Evolutionary conservation across 1,284 basidiomycete species (phyloP).

Genomic region (Abortiporus biennis): DNA sequence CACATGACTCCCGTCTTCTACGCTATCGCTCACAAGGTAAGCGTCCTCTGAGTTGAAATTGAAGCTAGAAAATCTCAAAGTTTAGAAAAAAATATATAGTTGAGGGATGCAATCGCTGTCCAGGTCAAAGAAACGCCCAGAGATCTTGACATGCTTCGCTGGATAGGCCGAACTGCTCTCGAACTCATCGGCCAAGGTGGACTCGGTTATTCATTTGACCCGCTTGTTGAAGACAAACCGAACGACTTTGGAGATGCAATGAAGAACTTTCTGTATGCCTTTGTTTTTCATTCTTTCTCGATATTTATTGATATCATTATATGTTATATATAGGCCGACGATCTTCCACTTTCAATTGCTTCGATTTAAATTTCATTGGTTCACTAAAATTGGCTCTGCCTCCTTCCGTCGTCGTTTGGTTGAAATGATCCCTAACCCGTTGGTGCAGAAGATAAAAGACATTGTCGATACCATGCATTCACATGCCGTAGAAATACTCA

Average conservation of each 20-base stretch:
- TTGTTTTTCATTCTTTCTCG: too few relatives aligned
- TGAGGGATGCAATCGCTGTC: constrained; percentile 16
- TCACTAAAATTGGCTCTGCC: neutral
- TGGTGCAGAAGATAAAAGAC: neutral
- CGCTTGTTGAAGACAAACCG: constrained; percentile 17
- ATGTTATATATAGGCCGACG: too few relatives aligned
- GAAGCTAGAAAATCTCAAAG: neutral
- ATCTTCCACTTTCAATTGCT: neutral
- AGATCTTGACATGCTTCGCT: constrained; percentile 27
- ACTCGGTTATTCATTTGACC: constrained; percentile 30
- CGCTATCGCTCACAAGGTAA: constrained; percentile 23
- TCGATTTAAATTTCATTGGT: too few relatives aligned
- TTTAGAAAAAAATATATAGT: constrained; percentile 7
- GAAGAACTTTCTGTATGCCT: constrained; percentile 23
- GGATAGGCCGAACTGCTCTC: constrained; percentile 25
- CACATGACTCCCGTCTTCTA: constrained; percentile 29
- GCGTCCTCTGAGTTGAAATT: neutral
- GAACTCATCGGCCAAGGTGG: constrained; percentile 31
- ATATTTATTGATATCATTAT: too few relatives aligned
- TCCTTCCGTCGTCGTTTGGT: neutral
- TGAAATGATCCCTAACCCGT: neutral
- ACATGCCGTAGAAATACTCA: constrained; percentile 23
- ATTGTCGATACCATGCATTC: neutral
- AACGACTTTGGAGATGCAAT: constrained; percentile 23
- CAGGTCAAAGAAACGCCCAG: constrained; percentile 14